Base-by-base conservation (phyloP, 176 grass and related monocot species). In the Phoenix dactylifera region DNA sequence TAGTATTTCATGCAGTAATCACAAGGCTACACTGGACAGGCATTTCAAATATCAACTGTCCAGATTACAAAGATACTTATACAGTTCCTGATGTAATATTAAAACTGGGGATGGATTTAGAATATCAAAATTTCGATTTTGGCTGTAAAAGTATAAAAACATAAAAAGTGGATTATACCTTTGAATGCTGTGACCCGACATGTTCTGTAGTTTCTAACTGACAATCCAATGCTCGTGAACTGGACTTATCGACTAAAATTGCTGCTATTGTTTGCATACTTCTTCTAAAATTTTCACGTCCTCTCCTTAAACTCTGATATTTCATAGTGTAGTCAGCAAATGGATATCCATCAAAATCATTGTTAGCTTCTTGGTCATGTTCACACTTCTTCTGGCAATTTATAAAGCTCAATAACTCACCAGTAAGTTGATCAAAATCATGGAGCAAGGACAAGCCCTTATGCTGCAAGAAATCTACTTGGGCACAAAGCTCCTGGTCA, bases 381-480 rank as follows among this genome's bases (percentile, higher is more conserved):
- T 77, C 65, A 61, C 51, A 66, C 53, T 52, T 61, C 52, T 55
- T 61, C 69, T 64, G 77, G 32, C 19, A 51, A 88, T 85, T 88
- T 19, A 88, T 70, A 29, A 71, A 52, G n/a, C 76, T 77, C 53
- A 94, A 73, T 69, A 94, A 62, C 4, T 76, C 72, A 65, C 63
- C 55, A 73, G 73, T 82, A 51, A 88, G 70, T 12, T 55, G 20
- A 49, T 66, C 85, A 60, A 53, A 72, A 58, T 87, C 77, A 63
- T 90, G 57, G 65, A 96, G 80, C 60, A 96, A 72, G 53, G 77
- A 84, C 64, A 96, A 72, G n/a, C 80, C 77, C 26, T 85, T 81
- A 59, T 20, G 68, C 80, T 96, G 80, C 75, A 94, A 67, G 52
- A 15, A 72, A 18, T 90, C 83, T 62, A 96, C 77, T 65, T 70